These are phyloP conservation scores for Eutypella sp. DNA, from an alignment of 2,329 filamentous ascomycete genomes.

Conservation along the genomic window DNA sequence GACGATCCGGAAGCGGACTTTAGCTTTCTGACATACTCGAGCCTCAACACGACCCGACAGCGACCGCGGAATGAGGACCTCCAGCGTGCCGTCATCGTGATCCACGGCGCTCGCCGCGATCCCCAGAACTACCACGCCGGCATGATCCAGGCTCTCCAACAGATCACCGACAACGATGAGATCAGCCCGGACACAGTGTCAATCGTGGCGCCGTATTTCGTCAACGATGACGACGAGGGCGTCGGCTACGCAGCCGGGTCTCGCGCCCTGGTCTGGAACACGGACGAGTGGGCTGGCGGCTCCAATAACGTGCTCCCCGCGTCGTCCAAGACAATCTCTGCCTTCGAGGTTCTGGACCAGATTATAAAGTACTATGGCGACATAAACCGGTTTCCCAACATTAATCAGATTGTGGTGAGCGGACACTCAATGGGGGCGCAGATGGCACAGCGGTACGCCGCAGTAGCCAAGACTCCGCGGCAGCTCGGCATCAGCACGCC, in stretches of 20 bases:
- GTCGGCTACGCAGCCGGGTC: conserved; percentile 4
- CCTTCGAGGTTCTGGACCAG: conserved; percentile 8
- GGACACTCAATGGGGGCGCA: conserved; percentile 10
- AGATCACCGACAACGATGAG: background rate
- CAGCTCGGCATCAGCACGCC: conserved; percentile 3
- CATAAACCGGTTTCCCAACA: conserved; percentile 7
- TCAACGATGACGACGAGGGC: conserved; percentile 6
- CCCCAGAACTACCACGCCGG: conserved; percentile 2
- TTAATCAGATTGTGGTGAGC: conserved; percentile 8
- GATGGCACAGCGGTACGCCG: conserved; percentile 8
- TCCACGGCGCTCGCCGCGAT: conserved; percentile 1
- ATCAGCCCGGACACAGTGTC: conserved; percentile 2
- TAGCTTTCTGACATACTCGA: conserved; percentile 3
- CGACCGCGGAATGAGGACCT: conserved; percentile 1
- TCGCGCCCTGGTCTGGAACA: conserved; percentile 6
- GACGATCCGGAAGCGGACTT: conserved; percentile 1
- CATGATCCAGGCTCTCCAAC: conserved; percentile 2
- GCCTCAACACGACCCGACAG: background rate
- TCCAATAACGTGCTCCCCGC: conserved; percentile 8
- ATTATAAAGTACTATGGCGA: conserved; percentile 6
- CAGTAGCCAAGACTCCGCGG: conserved; percentile 4
- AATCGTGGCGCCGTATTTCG: conserved; percentile 6
- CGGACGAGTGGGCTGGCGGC: conserved; percentile 5
- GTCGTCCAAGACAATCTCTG: background rate
- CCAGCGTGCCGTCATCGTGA: conserved; percentile 2